These are phyloP conservation scores for Agaricales sp. DNA, from an alignment of 1,284 basidiomycete genomes.

Conservation along the genomic window DNA sequence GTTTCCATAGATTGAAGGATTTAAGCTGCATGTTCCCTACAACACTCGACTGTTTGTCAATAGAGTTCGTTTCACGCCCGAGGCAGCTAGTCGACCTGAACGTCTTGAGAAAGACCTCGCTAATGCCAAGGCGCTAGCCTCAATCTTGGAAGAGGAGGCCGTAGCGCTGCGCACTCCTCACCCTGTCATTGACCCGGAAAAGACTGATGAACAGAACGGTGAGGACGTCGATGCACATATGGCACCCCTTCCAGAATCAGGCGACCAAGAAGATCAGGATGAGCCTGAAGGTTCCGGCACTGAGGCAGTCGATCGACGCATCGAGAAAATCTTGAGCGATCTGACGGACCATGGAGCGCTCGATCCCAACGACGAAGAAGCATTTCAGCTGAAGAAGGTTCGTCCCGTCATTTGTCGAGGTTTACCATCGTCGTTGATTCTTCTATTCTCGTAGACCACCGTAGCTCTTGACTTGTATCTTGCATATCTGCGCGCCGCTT, in stretches of 20 bases:
- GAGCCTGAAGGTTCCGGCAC: constrained; percentile 52
- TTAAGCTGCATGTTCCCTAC: constrained; percentile 84
- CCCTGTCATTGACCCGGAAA: constrained; percentile 23
- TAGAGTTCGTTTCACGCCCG: constrained; percentile 69
- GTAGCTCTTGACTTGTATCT: constrained; percentile 79
- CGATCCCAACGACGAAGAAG: constrained; percentile 51
- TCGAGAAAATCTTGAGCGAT: constrained; percentile 64
- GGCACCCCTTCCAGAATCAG: constrained; percentile 25
- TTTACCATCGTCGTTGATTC: constrained; percentile 9
- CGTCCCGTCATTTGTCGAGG: constrained; percentile 12
- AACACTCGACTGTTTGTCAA: constrained; percentile 73
- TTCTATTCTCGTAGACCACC: constrained; percentile 39
- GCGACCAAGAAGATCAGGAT: constrained; percentile 40
- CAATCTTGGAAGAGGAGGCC: constrained; percentile 64
- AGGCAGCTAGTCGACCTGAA: constrained; percentile 69
- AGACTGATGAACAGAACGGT: constrained; percentile 20
- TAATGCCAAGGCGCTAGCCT: constrained; percentile 61
- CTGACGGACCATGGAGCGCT: constrained; percentile 51
- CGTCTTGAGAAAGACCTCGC: constrained; percentile 71
- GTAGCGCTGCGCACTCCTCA: constrained; percentile 34
- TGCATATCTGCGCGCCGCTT: constrained; percentile 75
- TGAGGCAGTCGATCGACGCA: constrained; percentile 62
- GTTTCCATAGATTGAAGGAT: constrained; percentile 70
- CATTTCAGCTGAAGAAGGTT: constrained; percentile 61
- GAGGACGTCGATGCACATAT: constrained; percentile 34